Conservation (phyloP, 768 basidiomycete genomes). For the Lanmaoa pseudosensibilis region DNA sequence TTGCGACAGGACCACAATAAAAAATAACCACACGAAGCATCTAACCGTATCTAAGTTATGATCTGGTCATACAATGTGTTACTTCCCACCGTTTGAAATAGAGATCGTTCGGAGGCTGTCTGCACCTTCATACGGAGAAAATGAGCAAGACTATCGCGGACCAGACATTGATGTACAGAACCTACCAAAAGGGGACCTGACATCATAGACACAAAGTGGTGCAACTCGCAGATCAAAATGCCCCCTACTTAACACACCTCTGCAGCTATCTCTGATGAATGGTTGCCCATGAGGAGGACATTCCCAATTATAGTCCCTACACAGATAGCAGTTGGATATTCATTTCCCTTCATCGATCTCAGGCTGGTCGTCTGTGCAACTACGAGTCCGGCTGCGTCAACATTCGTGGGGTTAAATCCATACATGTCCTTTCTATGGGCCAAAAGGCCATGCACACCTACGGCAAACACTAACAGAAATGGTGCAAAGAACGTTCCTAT, state of each 20-base stretch:
- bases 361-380: not conserved
- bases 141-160: not conserved
- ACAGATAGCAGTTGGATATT: not conserved
- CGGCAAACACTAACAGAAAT: not conserved
- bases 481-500: not conserved
- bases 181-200: slow-evolving; percentile 6
- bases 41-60: not conserved
- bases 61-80: too few relatives aligned
- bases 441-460: not conserved
- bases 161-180: not conserved
- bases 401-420: not conserved
- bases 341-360: not conserved
- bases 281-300: not conserved
- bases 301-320: not conserved
- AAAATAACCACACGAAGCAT: not conserved
- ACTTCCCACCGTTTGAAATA: not conserved
- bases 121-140: not conserved
- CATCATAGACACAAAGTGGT: slow-evolving; percentile 8
- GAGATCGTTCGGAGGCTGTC: not conserved
- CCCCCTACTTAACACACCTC: not conserved
- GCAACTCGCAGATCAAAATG: not conserved
- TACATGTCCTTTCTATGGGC: not conserved
- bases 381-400: not conserved
- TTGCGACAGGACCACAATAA: slow-evolving; percentile 8
- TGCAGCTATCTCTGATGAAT: not conserved